Base-by-base conservation (phyloP, 352 stramenopile genomes). In the Globisporangium abappressorium region DNA sequence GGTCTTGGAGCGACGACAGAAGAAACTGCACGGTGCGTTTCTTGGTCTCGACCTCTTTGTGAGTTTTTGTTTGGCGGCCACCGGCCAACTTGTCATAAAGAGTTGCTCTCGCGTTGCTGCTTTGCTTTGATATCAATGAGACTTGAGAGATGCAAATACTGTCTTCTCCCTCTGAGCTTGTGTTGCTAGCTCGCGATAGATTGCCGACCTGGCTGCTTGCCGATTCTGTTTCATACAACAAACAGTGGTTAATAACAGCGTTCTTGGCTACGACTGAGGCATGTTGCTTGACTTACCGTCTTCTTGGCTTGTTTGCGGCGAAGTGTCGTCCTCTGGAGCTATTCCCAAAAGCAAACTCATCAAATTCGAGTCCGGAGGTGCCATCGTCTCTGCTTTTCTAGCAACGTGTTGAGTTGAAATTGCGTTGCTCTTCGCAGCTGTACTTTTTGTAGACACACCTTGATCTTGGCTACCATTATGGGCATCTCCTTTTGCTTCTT, bases 261-360 rank as follows among this genome's bases (percentile, higher is more conserved):
- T 18, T 41, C 5, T 6, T 36, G 38, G 6, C 38, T 26, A 38
- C 22, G 20, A 62, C 5, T 7, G 22, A 20, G n/a, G 4, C 18
- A 26, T 12, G 7, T n/a, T 30, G 3, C 20, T 30, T 34, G 28
- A 22, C n/a, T 36, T 66, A 49, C 47, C 26, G 12, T 61, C 63
- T 28, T 68, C 63, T 63, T 68, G 63, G 15, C 54, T 68, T 26
- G 63, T 68, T 53, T 63, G 63, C 15, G 63, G 63, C 2, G 51
- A 61, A 6, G 41, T 47, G 38, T 49, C 54, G 15, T 68, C 41
- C 4, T 60, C 36, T 20, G 36, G 20, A 62, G 4, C 14, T 5
- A 61, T 57, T 5, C 38, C 63, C 41, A 68, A 12, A 1, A 68
- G 8, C 24, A 63, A 9, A 8, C 49, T 30, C 63, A 63, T 63